Evolutionary conservation across 2,329 filamentous ascomycete genomes (phyloP), one percentile per base, ranked within the genome.

Genomic region (Periconia sp.): DNA sequence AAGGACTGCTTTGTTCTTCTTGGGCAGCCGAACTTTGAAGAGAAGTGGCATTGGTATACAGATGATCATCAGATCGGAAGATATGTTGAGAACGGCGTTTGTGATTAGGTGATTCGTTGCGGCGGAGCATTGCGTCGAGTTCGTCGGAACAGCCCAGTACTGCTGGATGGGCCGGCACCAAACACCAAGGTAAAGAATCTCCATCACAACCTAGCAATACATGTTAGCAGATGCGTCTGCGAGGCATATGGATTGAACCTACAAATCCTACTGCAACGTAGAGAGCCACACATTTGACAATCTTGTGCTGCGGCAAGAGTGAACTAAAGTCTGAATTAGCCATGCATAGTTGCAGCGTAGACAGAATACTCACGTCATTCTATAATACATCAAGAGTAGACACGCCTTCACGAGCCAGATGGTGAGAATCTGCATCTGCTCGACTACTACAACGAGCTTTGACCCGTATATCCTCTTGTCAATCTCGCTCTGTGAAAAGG

Each of bases 331-430:
- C 11, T 28, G 25, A 28, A n/a, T 28, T 5, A 13, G 15, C 13
- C n/a, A n/a, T 34, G 17, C 13, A 40, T 32, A 11, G 23, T 11
- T 22, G 26, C 9, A 15, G 12, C 4, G 1, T 13, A 23, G 8
- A 11, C 1, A 37, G 12, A 18, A 34, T 12, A 56, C 63, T 40
- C 63, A 69, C 26, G 77, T 79, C 65, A 80, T 73, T 26, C 77
- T 73, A 22, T 68, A 63, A 59, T 82, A 82, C 31, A 82, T 78
- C 26, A 79, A 66, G 52, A 81, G 62, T 59, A 82, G 72, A 54
- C 78, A 80, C 17, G 73, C 66, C 50, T 82, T 83, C 50, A 79
- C 69, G 12, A 73, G 60, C 78, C 79, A 83, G 4, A 77, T 71
- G 1, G 73, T 75, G 1, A 63, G 28, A 79, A 67, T 50, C n/a